Percentiles rank a stretch among this genome's conserved stretches.
These are phyloP conservation scores for Alternaria solani DNA, from an alignment of 2,329 filamentous ascomycete genomes.

Conservation along the genomic window DNA sequence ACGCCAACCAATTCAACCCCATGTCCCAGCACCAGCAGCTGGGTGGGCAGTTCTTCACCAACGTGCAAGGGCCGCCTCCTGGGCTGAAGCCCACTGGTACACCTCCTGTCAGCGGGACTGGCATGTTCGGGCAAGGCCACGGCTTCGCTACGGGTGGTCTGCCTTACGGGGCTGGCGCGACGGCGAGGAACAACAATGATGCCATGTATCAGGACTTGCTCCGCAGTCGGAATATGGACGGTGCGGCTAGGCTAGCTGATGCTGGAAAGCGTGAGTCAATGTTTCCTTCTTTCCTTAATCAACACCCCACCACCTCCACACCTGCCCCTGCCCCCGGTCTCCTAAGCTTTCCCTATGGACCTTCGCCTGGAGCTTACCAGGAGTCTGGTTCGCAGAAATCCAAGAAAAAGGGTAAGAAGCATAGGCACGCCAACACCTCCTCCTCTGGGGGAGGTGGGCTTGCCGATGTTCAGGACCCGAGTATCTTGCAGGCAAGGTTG, in stretches of 20 bases:
- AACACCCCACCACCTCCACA: conserved; percentile 82
- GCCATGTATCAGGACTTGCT: conserved; percentile 81
- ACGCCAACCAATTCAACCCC: conserved; percentile 58
- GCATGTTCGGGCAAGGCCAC: conserved; percentile 90
- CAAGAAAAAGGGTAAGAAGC: conserved; percentile 99
- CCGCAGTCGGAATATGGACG: conserved; percentile 68
- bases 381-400: conserved; percentile 90
- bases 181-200: conserved; percentile 78
- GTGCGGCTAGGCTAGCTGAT: conserved; percentile 77
- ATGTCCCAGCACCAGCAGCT: conserved; percentile 62
- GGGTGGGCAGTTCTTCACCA: conserved; percentile 77
- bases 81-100: conserved; percentile 95
- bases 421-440: conserved; percentile 99
- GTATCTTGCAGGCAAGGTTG: conserved; percentile 97
- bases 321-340: conserved; percentile 89
- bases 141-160: conserved; percentile 74
- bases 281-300: conserved; percentile 89
- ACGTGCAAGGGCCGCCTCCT: conserved; percentile 90
- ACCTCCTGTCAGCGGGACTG: conserved; percentile 78
- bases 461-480: conserved; percentile 99
- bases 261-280: conserved; percentile 98
- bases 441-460: conserved; percentile 98
- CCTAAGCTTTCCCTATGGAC: conserved; percentile 89
- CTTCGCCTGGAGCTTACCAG: conserved; percentile 85
- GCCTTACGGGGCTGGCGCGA: conserved; percentile 67